Evolutionary conservation across 116 monocot genomes (phyloP), one percentile per base, ranked within the genome.

Genomic region (Phalaenopsis hybrid): DNA sequence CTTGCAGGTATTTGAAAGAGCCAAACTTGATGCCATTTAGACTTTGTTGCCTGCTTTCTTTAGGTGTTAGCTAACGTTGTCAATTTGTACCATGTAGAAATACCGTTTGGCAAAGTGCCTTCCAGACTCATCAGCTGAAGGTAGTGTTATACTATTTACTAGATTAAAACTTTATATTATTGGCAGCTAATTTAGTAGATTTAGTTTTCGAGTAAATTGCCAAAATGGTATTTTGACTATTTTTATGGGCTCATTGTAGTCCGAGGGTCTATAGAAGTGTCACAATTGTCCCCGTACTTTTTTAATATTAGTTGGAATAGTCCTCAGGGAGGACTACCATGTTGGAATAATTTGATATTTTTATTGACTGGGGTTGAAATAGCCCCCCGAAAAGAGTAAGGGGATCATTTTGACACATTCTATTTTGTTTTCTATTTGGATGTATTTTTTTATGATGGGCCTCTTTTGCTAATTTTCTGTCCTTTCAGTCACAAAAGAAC

Each of bases 91-190:
- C 75, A 52, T 72, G 72, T 78, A 87, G 90, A 90, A 90, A 84
- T 90, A 90, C 70, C 82, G 90, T 34, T 85, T 90, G 31, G 85
- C 90, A 77, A 90, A 87, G 51, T 87, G 80, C 31, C 83, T 90
- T 81, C 90, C 87, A 18, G 87, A 90, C 21, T 79, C 87, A 70
- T 83, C 87, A 76, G 45, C 87, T 82, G 90, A 90, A 81, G 90
- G 90, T 90, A 87, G 25, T 4, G 15, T 55, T 15, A 55, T 55
- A 55, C 4, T 55, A 55, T 55, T 11, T 13, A 55, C 55, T 55
- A 3, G 55, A 15, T 55, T 28, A 28, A 11, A 78, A 25, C 28
- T 52, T 11, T 78, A 28, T 52, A 21, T 6, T 12, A 13, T 78
- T 16, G 52, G 34, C 16, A 46, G 75, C 55, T 55, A 15, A 45